A percentile compares a stretch with the other conserved stretches of the same genome.
These are phyloP conservation scores for Aspergillus fischeri DNA, from an alignment of 2,329 filamentous ascomycete genomes.

Conservation along the genomic window DNA sequence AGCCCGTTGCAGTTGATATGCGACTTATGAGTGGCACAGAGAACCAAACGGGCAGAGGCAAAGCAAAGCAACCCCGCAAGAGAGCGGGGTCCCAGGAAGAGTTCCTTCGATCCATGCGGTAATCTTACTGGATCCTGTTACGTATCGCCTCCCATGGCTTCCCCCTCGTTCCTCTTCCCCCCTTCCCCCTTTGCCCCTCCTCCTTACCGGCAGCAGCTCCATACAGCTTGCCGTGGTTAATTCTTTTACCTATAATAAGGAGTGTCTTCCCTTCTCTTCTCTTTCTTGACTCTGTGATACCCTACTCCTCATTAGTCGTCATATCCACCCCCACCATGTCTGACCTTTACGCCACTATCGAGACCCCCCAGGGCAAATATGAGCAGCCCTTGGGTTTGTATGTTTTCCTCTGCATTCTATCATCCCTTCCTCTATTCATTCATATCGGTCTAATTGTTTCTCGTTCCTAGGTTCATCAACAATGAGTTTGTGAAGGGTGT, in stretches of 20 bases:
- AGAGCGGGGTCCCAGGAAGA: neutral
- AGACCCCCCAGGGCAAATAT: conserved; percentile 34
- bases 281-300: neutral
- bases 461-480: conserved; percentile 27
- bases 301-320: neutral
- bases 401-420: conserved; percentile 20
- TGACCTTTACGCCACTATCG: conserved; percentile 29
- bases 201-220: neutral
- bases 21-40: neutral
- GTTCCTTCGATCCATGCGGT: neutral
- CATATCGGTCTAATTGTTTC: neutral
- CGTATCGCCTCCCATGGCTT: neutral
- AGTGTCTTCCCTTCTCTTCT: neutral
- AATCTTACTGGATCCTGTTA: neutral
- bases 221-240: neutral
- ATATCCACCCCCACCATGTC: neutral
- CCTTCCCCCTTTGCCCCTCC: neutral
- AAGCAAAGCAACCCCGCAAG: neutral
- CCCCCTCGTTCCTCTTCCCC: neutral
- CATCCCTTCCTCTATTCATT: neutral
- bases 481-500: conserved; percentile 27
- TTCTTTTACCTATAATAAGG: neutral
- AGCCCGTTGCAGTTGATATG: neutral
- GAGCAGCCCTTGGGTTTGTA: conserved; percentile 39
- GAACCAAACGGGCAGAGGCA: neutral